phyloP scores from a whole-genome alignment of 2,329 filamentous ascomycete genomes.

The Fusarium austroafricanum region DNA sequence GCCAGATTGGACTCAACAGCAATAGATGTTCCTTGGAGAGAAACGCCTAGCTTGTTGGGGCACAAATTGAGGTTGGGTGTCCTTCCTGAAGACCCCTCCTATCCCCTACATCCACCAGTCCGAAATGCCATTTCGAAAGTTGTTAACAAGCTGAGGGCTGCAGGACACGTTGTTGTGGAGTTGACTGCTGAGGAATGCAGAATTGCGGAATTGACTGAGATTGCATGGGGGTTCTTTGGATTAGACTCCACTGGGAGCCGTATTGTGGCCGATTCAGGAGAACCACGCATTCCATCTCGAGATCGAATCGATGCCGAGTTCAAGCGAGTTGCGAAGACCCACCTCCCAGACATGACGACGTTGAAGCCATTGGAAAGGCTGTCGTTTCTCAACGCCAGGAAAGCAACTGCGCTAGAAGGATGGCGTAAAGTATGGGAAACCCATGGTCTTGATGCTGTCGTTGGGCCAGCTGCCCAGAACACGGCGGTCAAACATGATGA shows the following conservation, averaged over 20 bases:
- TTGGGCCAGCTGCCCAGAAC: conserved; percentile 61
- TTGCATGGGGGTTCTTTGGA: conserved; percentile 9
- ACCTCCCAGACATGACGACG: not conserved
- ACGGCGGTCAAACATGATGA: conserved; percentile 65
- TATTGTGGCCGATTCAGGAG: not conserved
- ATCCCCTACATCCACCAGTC: conserved; percentile 24
- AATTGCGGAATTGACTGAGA: conserved; percentile 12
- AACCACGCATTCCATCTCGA: conserved; percentile 16
- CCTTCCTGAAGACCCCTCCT: conserved; percentile 5
- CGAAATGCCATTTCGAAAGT: conserved; percentile 5
- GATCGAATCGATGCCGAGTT: not conserved
- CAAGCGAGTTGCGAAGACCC: not conserved
- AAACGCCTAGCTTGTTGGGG: not conserved
- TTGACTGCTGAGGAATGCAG: conserved; percentile 1
- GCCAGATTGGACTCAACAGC: conserved; percentile 3
- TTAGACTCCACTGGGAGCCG: not conserved
- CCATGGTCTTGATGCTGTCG: conserved; percentile 60
- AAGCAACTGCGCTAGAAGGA: conserved; percentile 47
- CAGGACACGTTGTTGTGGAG: no score
- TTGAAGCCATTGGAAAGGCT: conserved; percentile 51
- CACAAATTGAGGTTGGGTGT: conserved; percentile 14
- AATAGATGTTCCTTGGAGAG: conserved; percentile 24
- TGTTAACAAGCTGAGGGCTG: no score
- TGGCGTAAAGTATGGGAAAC: conserved; percentile 58
- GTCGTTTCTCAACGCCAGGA: conserved; percentile 34